Percentiles rank a stretch among this genome's conserved stretches.
phyloP scores from a whole-genome alignment of 148 eudicot species.

The Chenopodium formosanum region DNA sequence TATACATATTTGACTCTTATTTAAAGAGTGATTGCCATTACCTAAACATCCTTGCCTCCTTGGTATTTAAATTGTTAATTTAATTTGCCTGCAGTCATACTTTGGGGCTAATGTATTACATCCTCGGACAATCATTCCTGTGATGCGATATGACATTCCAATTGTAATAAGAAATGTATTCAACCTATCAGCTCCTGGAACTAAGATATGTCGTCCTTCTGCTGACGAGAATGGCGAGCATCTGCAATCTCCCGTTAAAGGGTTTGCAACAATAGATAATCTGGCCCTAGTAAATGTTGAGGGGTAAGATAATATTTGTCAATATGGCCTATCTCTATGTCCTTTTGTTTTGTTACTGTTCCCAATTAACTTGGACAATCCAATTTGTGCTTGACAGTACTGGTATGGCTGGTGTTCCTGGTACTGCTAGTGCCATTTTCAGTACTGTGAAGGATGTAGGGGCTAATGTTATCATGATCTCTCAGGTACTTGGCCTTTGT shows the following conservation, averaged over 20 bases:
- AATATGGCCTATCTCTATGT: neutral
- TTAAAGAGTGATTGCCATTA: neutral
- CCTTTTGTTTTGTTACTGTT: slow-evolving; percentile 10
- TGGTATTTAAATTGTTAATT: slow-evolving; percentile 4
- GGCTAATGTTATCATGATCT: slow-evolving; percentile 98
- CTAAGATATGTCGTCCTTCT: slow-evolving; percentile 70
- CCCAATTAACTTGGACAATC: slow-evolving; percentile 16
- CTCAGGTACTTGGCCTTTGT: slow-evolving; percentile 52
- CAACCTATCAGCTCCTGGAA: slow-evolving; percentile 88
- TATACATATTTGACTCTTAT: neutral
- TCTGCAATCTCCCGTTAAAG: slow-evolving; percentile 76
- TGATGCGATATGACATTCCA: slow-evolving; percentile 88
- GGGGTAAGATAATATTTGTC: slow-evolving; percentile 56
- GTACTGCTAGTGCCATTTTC: slow-evolving; percentile 92
- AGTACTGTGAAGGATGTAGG: slow-evolving; percentile 91
- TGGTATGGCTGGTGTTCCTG: slow-evolving; percentile 99
- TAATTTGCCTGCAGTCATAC: slow-evolving; percentile 69
- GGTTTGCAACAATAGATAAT: slow-evolving; percentile 97
- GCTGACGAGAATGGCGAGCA: slow-evolving; percentile 41
- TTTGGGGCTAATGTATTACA: slow-evolving; percentile 99
- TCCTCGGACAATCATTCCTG: slow-evolving; percentile 97
- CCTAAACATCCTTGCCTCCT: neutral
- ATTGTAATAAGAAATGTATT: slow-evolving; percentile 96
- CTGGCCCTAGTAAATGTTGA: slow-evolving; percentile 94
- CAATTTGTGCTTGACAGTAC: slow-evolving; percentile 51